These are phyloP conservation scores for Marchantia paleacea DNA, from an alignment of 225 moss, liverwort and hornwort species.

Conservation along the genomic window DNA sequence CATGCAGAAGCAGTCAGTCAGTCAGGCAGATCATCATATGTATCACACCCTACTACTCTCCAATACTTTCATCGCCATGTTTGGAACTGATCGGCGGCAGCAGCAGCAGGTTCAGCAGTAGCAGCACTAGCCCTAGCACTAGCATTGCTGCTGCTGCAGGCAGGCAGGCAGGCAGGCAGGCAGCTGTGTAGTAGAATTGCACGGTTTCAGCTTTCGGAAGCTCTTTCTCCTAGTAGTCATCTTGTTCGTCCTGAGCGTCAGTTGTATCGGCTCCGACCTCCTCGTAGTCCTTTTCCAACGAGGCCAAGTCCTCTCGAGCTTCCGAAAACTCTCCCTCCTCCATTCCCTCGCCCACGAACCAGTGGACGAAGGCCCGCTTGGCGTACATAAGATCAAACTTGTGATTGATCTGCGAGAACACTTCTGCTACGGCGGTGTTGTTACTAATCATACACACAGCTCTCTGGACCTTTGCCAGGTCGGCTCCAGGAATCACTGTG, in stretches of 20 bases:
- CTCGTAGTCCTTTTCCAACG: constrained; percentile 44
- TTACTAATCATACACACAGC: constrained; percentile 45
- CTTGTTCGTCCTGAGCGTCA: constrained; percentile 22
- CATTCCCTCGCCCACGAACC: constrained; percentile 46
- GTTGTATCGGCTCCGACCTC: constrained; percentile 42
- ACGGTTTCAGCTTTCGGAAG: background rate
- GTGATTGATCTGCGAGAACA: constrained; percentile 46
- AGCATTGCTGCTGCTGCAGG: too few species aligned
- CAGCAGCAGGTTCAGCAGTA: too few species aligned
- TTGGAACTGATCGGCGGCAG: too few species aligned
- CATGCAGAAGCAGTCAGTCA: background rate
- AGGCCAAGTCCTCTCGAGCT: constrained; percentile 40
- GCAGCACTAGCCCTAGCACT: too few species aligned
- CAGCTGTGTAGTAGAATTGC: background rate
- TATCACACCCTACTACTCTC: background rate
- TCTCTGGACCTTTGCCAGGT: constrained; percentile 42
- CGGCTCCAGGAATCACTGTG: constrained; percentile 39
- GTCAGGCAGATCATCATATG: constrained; percentile 5
- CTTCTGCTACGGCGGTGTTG: constrained; percentile 41
- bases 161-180: too few species aligned
- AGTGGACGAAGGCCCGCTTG: constrained; percentile 43
- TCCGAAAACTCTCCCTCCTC: constrained; percentile 44
- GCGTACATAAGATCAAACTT: constrained; percentile 46
- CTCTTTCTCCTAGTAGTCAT: constrained; percentile 17
- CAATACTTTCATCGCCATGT: background rate